These are phyloP conservation scores for Pseudogymnoascus sp. DNA, from an alignment of 2,329 filamentous ascomycete genomes.

Conservation along the genomic window DNA sequence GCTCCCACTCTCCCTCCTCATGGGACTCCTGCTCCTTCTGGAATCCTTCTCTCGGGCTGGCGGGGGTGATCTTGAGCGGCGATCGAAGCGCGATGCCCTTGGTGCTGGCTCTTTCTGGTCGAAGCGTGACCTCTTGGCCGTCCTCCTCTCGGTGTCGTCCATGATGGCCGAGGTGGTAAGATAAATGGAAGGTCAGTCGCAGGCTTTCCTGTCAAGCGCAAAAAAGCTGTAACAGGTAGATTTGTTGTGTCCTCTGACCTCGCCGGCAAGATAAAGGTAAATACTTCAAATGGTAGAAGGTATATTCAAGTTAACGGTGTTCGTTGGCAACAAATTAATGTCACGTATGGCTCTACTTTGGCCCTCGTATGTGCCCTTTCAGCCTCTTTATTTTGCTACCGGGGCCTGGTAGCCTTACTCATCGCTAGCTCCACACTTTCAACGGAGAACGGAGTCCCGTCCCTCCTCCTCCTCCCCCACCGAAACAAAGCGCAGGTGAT, in stretches of 20 bases:
- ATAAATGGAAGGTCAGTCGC: background rate
- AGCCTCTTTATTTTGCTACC: constrained; percentile 7
- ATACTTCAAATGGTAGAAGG: background rate
- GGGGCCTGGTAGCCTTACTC: constrained; percentile 4
- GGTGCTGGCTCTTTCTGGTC: constrained; percentile 83
- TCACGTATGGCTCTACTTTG: background rate
- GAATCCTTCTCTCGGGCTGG: constrained; percentile 55
- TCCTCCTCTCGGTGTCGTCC: constrained; percentile 68
- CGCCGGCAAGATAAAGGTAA: background rate
- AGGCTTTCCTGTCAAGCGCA: background rate
- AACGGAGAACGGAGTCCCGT: background rate
- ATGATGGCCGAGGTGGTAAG: constrained; percentile 35
- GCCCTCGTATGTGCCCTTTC: background rate
- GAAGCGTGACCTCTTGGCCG: constrained; percentile 80
- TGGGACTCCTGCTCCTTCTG: constrained; percentile 69
- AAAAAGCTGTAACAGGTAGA: background rate
- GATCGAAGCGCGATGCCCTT: constrained; percentile 74
- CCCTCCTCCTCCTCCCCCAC: background rate
- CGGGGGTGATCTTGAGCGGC: constrained; percentile 78
- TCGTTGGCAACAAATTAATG: background rate
- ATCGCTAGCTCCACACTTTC: background rate
- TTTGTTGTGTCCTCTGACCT: background rate
- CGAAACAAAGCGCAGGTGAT: background rate
- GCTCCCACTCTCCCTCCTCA: constrained; percentile 26
- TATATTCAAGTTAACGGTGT: background rate